phyloP scores from a whole-genome alignment of 2,329 filamentous ascomycete genomes.

The Colletotrichum siamense region DNA sequence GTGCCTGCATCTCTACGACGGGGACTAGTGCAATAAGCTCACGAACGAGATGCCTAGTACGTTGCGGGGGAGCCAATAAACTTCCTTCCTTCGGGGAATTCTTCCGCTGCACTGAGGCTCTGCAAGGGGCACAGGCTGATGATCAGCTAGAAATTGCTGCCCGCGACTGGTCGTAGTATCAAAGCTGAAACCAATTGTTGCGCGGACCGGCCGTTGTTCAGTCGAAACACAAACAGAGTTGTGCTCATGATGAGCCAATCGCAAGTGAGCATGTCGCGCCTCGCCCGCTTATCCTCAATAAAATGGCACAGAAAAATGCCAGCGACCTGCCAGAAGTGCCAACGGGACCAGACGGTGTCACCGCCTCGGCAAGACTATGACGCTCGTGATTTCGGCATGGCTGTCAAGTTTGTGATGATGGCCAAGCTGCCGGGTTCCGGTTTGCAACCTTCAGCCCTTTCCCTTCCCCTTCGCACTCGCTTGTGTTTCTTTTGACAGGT shows the following conservation, averaged over 20 bases:
- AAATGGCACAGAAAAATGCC: background rate
- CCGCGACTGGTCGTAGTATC: background rate
- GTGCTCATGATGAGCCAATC: slow-evolving; percentile 2
- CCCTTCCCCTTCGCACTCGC: background rate
- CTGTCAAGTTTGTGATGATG: background rate
- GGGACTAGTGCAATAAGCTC: background rate
- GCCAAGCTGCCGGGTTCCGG: background rate
- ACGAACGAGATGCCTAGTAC: background rate
- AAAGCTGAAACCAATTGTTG: slow-evolving; percentile 14
- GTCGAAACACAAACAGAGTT: slow-evolving; percentile 12
- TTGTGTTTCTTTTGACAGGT: background rate
- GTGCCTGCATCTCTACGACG: background rate
- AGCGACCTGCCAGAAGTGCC: background rate
- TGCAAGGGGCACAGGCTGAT: background rate
- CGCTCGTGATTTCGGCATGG: background rate
- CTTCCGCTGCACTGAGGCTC: no score
- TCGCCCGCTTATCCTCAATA: background rate
- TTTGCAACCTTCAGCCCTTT: background rate
- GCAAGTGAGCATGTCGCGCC: background rate
- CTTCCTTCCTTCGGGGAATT: background rate
- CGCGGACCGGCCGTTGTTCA: slow-evolving; percentile 2
- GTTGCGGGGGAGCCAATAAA: background rate
- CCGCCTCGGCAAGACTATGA: background rate
- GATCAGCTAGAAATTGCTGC: background rate
- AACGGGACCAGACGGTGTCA: background rate